These are phyloP conservation scores for Glutinoglossum americanum DNA, from an alignment of 495 filamentous ascomycete genomes.

Conservation along the genomic window DNA sequence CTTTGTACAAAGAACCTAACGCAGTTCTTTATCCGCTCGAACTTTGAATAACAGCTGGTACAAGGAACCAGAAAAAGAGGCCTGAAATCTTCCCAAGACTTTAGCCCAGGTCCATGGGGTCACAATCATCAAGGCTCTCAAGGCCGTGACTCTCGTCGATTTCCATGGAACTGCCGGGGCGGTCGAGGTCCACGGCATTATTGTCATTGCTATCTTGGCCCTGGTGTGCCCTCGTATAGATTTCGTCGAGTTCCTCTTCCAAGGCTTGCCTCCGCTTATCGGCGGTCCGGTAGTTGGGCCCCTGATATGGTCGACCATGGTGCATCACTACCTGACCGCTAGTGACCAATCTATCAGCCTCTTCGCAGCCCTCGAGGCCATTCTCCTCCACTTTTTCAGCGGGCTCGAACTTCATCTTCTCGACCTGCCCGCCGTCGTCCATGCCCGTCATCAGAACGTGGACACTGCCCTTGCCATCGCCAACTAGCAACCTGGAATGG, in stretches of 20 bases:
- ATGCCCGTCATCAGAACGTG: constrained; percentile 31
- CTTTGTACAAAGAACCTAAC: background rate
- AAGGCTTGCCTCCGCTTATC: background rate
- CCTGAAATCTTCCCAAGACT: too few species aligned
- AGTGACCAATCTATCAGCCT: background rate
- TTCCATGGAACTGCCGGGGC: background rate
- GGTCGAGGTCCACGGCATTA: too few species aligned
- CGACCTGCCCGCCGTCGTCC: background rate
- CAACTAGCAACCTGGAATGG: constrained; percentile 45
- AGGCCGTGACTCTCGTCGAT: background rate
- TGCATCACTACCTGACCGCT: background rate
- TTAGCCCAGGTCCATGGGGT: background rate
- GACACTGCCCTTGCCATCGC: constrained; percentile 53
- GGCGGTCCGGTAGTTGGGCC: background rate
- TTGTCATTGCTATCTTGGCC: background rate
- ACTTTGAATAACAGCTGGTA: too few species aligned
- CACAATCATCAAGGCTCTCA: background rate
- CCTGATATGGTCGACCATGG: background rate
- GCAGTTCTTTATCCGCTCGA: background rate
- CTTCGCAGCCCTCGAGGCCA: background rate
- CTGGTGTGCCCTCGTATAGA: background rate
- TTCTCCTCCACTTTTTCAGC: background rate
- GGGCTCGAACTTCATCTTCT: background rate
- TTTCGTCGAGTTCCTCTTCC: background rate
- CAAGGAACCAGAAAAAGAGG: too few species aligned